Conservation (phyloP, 108 stramenopile species). For the Mediolabrus comicus region DNA sequence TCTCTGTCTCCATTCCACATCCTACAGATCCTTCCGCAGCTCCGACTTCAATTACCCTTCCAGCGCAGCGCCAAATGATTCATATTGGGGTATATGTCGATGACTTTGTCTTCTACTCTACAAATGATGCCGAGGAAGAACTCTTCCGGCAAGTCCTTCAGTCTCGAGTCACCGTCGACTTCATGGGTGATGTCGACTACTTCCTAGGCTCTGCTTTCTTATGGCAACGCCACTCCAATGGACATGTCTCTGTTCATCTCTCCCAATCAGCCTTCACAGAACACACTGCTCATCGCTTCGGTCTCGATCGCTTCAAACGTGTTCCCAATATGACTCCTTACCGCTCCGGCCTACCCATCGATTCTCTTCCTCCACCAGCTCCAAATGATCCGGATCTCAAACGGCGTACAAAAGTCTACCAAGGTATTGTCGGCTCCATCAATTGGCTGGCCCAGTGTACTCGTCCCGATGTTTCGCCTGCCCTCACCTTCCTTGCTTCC, state of each 20-base stretch:
- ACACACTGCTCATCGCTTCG: slow-evolving; percentile 8
- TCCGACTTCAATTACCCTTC: neutral
- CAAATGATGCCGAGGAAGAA: neutral
- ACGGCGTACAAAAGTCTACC: neutral
- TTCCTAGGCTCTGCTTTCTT: slow-evolving; percentile 23
- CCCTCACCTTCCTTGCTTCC: slow-evolving; percentile 1
- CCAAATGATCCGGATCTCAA: slow-evolving; percentile 8
- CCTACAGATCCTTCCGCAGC: neutral
- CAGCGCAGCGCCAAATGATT: neutral
- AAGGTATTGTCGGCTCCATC: slow-evolving; percentile 18
- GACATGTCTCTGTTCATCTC: slow-evolving; percentile 15
- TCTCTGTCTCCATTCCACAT: slow-evolving; percentile 1
- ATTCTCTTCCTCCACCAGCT: slow-evolving; percentile 1
- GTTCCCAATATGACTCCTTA: slow-evolving; percentile 29
- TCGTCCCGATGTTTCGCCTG: slow-evolving; percentile 10
- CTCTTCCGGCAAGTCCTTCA: neutral
- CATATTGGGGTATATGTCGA: slow-evolving; percentile 17
- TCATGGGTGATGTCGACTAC: slow-evolving; percentile 22
- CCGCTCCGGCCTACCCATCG: slow-evolving; percentile 26
- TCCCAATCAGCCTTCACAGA: slow-evolving; percentile 27
- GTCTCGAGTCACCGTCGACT: neutral
- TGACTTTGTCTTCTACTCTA: slow-evolving; percentile 11
- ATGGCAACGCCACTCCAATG: neutral
- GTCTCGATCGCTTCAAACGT: neutral
- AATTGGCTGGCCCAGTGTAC: slow-evolving; percentile 16